Base-by-base conservation (phyloP, 768 basidiomycete genomes). In the Nidula microcarpa region DNA sequence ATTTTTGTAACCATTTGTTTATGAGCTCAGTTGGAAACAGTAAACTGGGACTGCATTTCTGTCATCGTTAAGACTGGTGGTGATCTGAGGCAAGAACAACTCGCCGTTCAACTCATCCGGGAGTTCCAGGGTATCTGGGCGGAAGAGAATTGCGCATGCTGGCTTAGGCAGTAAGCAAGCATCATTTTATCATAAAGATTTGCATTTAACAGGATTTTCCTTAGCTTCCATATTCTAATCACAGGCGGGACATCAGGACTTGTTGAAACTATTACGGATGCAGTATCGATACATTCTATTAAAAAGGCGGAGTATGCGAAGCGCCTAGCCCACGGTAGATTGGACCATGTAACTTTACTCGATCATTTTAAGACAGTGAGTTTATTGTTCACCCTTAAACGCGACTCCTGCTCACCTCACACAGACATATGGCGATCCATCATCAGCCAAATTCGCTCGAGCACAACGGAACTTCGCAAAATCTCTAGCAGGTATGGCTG, bases 61-160 rank as follows among this genome's bases (percentile, higher is more conserved):
- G 94, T 98, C 39, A 99, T 99, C 55, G 94, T 99, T 65, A 99
- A 99, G 73, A 98, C 95, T 5, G 96, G 96, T 2, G 95, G 89
- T 34, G 97, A 99, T 68, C 68, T 99, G 51, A 84, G 97, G 43
- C 97, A 99, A 71, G 97, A 99, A 65, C 97, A 99, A 68, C 78
- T 99, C 18, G 97, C 97, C 4, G 92, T 96, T 5, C 94, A 97
- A 61, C 82, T 99, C 9, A 94, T 99, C 52, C 88, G 82, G 56
- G 89, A 95, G 62, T 98, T 99, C 62, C 88, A 91, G 62, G 76
- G 81, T 54, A 97, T 99, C 63, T 99, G 94, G 94, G 85, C 85
- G 61, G 96, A 98, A 59, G 95, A 98, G 70, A 89, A 84, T 23
- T 93, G 88, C 64, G 76, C 81, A 39, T 97, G 94, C 60, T 99